Conservation (phyloP, 2,329 filamentous ascomycete genomes). For the Trichoderma gracile region DNA sequence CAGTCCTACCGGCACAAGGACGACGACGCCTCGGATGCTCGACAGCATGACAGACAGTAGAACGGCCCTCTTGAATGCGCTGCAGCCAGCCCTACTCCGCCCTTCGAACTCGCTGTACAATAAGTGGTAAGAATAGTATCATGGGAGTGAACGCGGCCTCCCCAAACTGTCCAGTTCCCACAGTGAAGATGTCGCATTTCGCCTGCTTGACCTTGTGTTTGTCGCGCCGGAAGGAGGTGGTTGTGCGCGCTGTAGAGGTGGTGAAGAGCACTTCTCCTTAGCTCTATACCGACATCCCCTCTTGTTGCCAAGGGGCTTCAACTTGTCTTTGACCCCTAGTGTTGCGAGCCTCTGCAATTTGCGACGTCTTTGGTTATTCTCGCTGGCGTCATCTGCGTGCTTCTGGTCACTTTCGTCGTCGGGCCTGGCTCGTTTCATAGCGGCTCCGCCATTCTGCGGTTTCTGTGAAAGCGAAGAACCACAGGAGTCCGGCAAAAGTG, state of each 20-base stretch:
- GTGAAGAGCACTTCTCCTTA: neutral
- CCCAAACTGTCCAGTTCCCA: no score
- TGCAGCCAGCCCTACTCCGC: neutral
- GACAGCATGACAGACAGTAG: neutral
- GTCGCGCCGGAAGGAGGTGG: no score
- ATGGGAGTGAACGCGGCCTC: no score
- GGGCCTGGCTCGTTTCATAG: neutral
- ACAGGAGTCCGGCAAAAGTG: neutral
- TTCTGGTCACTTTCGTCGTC: neutral
- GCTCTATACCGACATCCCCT: neutral
- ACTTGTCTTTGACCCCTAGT: neutral
- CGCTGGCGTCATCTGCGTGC: neutral
- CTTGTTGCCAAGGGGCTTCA: no score
- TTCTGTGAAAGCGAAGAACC: neutral
- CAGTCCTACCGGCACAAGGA: conserved; percentile 4
- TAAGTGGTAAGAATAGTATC: no score
- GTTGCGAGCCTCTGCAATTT: neutral
- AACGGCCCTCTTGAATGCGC: neutral
- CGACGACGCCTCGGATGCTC: neutral
- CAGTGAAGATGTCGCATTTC: no score
- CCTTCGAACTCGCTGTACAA: no score
- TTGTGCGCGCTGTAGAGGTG: no score
- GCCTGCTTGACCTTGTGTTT: no score
- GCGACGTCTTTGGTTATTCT: neutral
- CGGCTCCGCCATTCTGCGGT: no score